These are phyloP conservation scores for Boletus sp. DNA, from an alignment of 768 basidiomycete species.

Conservation along the genomic window DNA sequence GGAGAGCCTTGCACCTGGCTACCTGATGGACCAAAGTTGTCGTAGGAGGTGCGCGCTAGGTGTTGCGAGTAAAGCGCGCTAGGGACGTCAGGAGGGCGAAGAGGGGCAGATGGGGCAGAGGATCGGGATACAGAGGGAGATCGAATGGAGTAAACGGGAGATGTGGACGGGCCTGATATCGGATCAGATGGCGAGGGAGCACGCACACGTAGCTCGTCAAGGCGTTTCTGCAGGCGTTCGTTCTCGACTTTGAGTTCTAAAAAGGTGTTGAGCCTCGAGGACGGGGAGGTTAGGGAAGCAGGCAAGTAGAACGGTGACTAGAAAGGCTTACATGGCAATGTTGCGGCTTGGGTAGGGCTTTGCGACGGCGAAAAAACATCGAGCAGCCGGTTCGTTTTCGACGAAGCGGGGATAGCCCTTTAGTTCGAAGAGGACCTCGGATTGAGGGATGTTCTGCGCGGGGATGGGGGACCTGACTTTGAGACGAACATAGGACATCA, in stretches of 20 bases:
- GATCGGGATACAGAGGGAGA: constrained; percentile 26
- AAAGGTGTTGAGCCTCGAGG: constrained; percentile 60
- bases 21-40: constrained; percentile 9
- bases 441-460: constrained; percentile 26
- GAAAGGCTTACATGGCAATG: constrained; percentile 53
- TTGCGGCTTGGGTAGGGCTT: constrained; percentile 76
- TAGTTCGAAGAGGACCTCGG: constrained; percentile 67
- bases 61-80: constrained; percentile 17
- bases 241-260: constrained; percentile 89
- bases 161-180: constrained; percentile 11
- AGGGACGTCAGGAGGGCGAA: constrained; percentile 10
- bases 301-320: neutral
- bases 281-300: neutral
- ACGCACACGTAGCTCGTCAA: constrained; percentile 41
- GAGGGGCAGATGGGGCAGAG: constrained; percentile 19
- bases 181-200: constrained; percentile 17
- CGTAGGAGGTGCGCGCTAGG: constrained; percentile 9
- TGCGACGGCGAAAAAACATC: constrained; percentile 72
- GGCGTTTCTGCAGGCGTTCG: constrained; percentile 66
- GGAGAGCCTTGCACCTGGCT: constrained; percentile 9
- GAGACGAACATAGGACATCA: constrained; percentile 60
- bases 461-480: constrained; percentile 41
- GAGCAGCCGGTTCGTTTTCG: constrained; percentile 37
- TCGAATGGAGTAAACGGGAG: constrained; percentile 27
- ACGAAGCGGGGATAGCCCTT: constrained; percentile 59